Conservation (phyloP, 2,329 filamentous ascomycete genomes). For the Ophiocordyceps polyrhachis-furcata region DNA sequence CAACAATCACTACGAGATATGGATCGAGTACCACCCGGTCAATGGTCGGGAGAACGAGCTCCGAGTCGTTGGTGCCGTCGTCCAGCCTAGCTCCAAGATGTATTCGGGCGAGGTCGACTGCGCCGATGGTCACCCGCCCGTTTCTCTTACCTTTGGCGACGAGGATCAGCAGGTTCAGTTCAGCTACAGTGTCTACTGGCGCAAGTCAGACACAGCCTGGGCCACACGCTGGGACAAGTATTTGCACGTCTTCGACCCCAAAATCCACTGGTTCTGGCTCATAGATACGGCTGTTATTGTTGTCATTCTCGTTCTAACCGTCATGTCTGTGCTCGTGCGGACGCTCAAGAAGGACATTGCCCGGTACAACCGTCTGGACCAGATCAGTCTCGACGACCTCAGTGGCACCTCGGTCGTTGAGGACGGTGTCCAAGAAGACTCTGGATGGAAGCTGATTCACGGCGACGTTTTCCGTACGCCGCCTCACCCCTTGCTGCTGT, state of each 20-base stretch:
- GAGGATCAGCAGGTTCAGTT: conserved; percentile 49
- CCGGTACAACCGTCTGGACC: conserved; percentile 85
- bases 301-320: conserved; percentile 74
- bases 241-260: conserved; percentile 88
- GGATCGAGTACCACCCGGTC: conserved; percentile 80
- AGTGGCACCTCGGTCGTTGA: conserved; percentile 62
- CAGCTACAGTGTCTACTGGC: conserved; percentile 89
- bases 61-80: conserved; percentile 80
- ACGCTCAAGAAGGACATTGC: conserved; percentile 90
- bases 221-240: conserved; percentile 99
- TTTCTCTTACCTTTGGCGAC: conserved; percentile 43
- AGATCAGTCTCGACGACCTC: conserved; percentile 78
- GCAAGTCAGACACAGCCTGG: conserved; percentile 68
- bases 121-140: conserved; percentile 30
- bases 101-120: conserved; percentile 44
- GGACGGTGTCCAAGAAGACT: conserved; percentile 92
- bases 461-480: conserved; percentile 92
- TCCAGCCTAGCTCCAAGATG: conserved; percentile 60
- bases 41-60: conserved; percentile 46
- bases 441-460: conserved; percentile 95
- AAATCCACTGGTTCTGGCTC: conserved; percentile 98
- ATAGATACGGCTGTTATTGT: conserved; percentile 94
- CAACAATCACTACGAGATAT: conserved; percentile 93
- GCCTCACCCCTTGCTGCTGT: conserved; percentile 63
- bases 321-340: conserved; percentile 77